Conservation (phyloP, 2,329 filamentous ascomycete genomes). For the Oidium heveae region DNA sequence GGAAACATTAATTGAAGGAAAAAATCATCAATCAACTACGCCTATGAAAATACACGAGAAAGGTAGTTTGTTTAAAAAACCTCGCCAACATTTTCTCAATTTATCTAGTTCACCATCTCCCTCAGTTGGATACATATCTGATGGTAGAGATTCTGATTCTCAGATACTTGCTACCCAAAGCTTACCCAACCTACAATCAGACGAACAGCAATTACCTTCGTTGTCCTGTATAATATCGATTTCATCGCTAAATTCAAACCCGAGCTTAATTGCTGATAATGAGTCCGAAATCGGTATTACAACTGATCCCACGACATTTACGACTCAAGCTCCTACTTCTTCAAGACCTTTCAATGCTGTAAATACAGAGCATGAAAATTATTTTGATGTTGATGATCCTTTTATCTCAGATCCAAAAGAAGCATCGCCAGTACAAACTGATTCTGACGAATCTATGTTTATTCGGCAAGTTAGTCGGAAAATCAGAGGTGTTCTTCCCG, state of each 20-base stretch:
- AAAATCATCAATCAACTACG: no score
- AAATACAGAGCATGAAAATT: slow-evolving; percentile 6
- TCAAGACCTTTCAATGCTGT: not conserved
- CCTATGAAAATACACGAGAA: no score
- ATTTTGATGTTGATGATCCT: slow-evolving; percentile 6
- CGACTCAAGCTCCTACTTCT: no score
- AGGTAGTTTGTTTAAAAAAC: no score
- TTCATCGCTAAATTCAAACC: slow-evolving; percentile 5
- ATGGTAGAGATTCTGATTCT: slow-evolving; percentile 12
- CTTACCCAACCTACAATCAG: slow-evolving; percentile 9
- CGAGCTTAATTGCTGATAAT: slow-evolving; percentile 3
- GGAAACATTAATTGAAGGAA: no score
- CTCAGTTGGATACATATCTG: no score
- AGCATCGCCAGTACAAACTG: slow-evolving; percentile 3
- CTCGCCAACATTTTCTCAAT: no score
- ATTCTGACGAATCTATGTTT: slow-evolving; percentile 10
- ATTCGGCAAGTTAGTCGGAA: slow-evolving; percentile 11
- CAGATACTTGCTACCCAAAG: slow-evolving; percentile 18
- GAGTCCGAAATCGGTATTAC: not conserved
- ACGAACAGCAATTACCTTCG: not conserved
- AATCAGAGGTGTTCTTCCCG: slow-evolving; percentile 36
- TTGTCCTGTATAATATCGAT: slow-evolving; percentile 5
- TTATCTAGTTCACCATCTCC: no score
- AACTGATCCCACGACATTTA: not conserved
- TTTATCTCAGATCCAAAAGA: slow-evolving; percentile 5